Conservation (phyloP, 1,284 basidiomycete genomes). For the Moesziomyces globuligerus region DNA sequence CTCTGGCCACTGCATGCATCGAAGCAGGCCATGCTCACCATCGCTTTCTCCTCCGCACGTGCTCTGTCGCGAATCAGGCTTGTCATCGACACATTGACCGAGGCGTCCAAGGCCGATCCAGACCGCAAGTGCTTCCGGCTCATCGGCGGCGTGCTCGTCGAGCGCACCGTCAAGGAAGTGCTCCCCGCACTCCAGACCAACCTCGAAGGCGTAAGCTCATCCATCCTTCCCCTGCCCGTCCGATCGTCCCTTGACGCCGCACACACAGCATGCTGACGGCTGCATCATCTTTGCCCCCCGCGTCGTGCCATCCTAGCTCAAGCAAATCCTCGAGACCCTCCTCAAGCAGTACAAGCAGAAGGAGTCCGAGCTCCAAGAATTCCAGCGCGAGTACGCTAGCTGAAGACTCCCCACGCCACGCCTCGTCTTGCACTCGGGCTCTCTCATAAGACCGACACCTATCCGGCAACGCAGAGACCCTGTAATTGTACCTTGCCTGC, state of each 20-base stretch:
- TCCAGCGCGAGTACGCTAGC: conserved; percentile 50
- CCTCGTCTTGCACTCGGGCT: neutral
- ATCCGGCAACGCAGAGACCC: too few relatives aligned
- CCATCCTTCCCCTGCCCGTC: neutral
- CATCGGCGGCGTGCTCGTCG: conserved; percentile 94
- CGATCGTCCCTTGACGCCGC: neutral
- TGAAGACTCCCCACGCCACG: neutral
- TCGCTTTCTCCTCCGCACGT: too few relatives aligned
- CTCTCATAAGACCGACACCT: too few relatives aligned
- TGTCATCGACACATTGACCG: conserved; percentile 84
- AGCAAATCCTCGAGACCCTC: conserved; percentile 59
- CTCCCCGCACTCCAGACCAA: conserved; percentile 75
- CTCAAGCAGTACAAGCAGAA: conserved; percentile 66
- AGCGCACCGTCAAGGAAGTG: conserved; percentile 94
- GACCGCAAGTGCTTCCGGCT: conserved; percentile 94
- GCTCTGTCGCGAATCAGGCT: conserved; percentile 72
- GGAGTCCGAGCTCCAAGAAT: conserved; percentile 55
- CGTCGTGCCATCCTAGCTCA: conserved; percentile 53
- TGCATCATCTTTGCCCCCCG: neutral
- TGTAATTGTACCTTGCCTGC: conserved; percentile 33
- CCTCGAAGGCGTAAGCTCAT: conserved; percentile 58
- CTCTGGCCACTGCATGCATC: too few relatives aligned
- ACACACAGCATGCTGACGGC: neutral
- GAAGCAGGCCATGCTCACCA: too few relatives aligned
- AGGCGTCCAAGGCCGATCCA: conserved; percentile 74